phyloP scores from a whole-genome alignment of 768 basidiomycete species.

The Xanthoconium stramineum region DNA sequence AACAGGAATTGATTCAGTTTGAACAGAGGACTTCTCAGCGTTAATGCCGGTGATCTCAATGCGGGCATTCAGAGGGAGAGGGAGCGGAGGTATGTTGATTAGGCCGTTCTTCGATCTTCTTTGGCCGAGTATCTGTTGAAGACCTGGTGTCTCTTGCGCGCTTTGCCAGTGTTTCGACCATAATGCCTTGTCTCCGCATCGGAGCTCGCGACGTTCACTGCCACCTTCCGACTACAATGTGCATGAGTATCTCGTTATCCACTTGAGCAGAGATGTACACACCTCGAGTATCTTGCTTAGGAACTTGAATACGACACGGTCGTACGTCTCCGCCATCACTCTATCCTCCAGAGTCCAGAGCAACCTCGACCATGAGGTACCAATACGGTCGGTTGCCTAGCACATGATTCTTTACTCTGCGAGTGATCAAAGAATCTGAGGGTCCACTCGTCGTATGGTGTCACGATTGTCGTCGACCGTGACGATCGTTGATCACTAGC shows the following conservation, averaged over 20 bases:
- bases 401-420: conserved; percentile 78
- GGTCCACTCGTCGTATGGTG: conserved; percentile 90
- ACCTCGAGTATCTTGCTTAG: conserved; percentile 88
- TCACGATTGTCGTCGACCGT: conserved; percentile 67
- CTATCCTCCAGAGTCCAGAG: conserved; percentile 84
- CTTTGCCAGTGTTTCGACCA: conserved; percentile 82
- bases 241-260: neutral
- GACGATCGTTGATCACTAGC: conserved; percentile 74
- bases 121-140: conserved; percentile 90
- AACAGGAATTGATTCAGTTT: conserved; percentile 96
- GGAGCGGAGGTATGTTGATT: conserved; percentile 73
- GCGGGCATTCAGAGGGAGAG: conserved; percentile 88
- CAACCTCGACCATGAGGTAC: conserved; percentile 97
- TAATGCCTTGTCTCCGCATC: conserved; percentile 87
- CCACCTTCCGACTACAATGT: conserved; percentile 65
- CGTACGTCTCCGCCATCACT: conserved; percentile 89
- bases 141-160: conserved; percentile 83
- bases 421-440: conserved; percentile 84
- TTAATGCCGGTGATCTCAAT: conserved; percentile 83
- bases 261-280: conserved; percentile 9
- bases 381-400: conserved; percentile 93
- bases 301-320: conserved; percentile 85
- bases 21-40: conserved; percentile 93
- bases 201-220: conserved; percentile 76
- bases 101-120: conserved; percentile 96